Conservation (phyloP, 202 grass and related monocot species). For the Alloteropsis angusta region DNA sequence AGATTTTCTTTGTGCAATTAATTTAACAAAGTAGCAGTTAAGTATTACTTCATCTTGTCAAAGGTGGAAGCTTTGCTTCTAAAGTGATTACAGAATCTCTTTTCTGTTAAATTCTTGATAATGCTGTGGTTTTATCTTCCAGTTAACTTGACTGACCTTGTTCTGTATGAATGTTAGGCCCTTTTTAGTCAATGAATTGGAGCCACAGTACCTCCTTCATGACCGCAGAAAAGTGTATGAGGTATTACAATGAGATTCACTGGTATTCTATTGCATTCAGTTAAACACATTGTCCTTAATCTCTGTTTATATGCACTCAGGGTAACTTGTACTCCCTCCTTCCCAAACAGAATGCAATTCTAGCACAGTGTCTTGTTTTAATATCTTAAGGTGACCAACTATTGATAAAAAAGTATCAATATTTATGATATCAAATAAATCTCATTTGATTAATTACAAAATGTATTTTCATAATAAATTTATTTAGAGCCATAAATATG, state of each 20-base stretch:
- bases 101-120: conserved; percentile 23
- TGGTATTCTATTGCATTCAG: conserved; percentile 11
- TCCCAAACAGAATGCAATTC: no score
- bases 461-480: no score
- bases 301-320: background rate
- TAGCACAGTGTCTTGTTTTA: no score
- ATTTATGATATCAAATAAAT: no score
- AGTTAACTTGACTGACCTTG: conserved; percentile 24
- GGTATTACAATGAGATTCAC: conserved; percentile 42
- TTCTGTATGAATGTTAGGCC: conserved; percentile 49
- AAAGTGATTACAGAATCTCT: conserved; percentile 2
- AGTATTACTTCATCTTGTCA: background rate
- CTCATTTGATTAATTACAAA: no score
- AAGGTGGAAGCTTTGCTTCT: background rate
- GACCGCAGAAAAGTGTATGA: conserved; percentile 99
- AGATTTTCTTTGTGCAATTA: background rate
- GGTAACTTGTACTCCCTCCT: background rate
- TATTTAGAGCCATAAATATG: no score
- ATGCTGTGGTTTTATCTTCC: conserved; percentile 11
- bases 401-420: no score
- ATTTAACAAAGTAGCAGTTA: background rate
- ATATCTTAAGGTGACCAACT: no score
- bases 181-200: conserved; percentile 96
- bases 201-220: conserved; percentile 81
- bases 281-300: background rate